Conservation (phyloP, 495 filamentous ascomycete genomes). For the Opeltia flavorubescens region DNA sequence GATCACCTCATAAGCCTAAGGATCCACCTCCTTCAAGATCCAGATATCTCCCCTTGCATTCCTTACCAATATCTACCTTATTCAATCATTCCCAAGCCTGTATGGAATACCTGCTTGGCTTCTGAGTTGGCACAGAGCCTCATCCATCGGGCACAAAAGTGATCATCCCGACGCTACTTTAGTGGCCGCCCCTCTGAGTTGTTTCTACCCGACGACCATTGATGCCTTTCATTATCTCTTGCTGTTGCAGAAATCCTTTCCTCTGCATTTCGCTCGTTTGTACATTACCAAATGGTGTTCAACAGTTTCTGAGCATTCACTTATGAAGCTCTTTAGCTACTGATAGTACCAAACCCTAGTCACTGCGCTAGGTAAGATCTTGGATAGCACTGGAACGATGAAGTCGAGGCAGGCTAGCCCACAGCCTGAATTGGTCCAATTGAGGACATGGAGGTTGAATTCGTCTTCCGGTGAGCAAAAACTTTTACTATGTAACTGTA, state of each 20-base stretch:
- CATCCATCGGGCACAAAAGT: background rate
- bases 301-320: no score
- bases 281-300: background rate
- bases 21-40: no score
- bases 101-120: no score
- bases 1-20: no score
- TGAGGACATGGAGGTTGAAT: slow-evolving; percentile 12
- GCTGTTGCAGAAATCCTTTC: background rate
- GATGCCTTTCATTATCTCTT: no score
- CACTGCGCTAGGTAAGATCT: background rate
- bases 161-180: background rate
- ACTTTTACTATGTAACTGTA: background rate
- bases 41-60: no score
- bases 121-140: no score
- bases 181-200: background rate
- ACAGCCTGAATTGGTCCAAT: slow-evolving; percentile 8
- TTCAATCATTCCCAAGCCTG: no score
- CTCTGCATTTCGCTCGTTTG: background rate
- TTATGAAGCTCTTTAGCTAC: background rate
- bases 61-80: no score
- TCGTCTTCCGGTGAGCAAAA: slow-evolving; percentile 7
- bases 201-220: no score
- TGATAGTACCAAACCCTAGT: background rate
- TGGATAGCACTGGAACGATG: background rate
- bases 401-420: slow-evolving; percentile 11